Evolutionary conservation across 805 yeast species (phyloP), one percentile per base, ranked within the genome.

Genomic region (Monosporozyma servazzii): DNA sequence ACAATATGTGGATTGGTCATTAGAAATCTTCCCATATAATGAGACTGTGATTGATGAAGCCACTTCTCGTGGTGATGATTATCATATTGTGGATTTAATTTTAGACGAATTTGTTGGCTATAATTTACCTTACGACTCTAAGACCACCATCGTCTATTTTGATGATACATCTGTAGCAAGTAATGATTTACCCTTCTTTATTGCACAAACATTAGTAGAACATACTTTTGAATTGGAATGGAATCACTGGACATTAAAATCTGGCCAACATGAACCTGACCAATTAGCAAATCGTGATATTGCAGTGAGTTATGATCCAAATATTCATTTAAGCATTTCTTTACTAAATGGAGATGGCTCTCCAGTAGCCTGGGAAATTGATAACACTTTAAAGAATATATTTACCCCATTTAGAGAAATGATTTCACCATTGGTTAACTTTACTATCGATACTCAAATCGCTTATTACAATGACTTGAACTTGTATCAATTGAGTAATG

Each of bases 361-460:
- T 17, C 80, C 83, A 3, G 71, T 87, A 8, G 72, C 73, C 3
- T 91, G 97, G 96, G 87, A 86, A 36, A 79, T 87, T 45, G 81
- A 77, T 13, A 53, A 67, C 1, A 77, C 85, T 5, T 58, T 83
- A 10, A 62, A 72, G n/a, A 59, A 66, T 17, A 66, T 71, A 52
- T 79, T 88, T 57, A 61, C 71, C 1, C 85, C 88, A 1, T 75
- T 86, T 27, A 69, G 86, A 48, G 58, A 70, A 1, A 67, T 72
- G 25, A 69, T 90, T 49, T 62, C 74, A 7, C 75, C 77, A 36
- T 75, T 79, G 55, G 78, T 88, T 31, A 82, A 85, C 58, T 81
- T 91, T 62, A 78, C 90, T 4, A 73, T 90, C 23, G 91, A 87
- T 58, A 75, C 95, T 1, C 95, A 88, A 64, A 76, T 87, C 37